Conservation (phyloP, 2,329 filamentous ascomycete genomes). For the Cercospora sp. region DNA sequence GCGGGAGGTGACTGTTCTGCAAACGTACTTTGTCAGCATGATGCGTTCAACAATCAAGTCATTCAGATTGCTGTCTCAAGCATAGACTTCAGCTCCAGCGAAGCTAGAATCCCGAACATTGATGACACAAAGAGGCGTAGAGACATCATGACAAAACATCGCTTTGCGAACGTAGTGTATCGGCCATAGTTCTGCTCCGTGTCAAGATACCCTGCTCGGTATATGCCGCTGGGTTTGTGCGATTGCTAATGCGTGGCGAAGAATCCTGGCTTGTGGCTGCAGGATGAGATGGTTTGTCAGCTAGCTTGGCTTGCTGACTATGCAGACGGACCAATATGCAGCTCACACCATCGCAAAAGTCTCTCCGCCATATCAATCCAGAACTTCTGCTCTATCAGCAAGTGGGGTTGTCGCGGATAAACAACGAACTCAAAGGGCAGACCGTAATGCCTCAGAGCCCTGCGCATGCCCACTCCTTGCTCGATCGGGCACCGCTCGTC, state of each 20-base stretch:
- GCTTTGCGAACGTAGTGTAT: neutral
- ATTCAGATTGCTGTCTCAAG: neutral
- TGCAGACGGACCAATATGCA: slow-evolving; percentile 17
- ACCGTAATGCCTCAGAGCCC: slow-evolving; percentile 33
- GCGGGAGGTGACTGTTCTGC: neutral
- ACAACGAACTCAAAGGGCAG: slow-evolving; percentile 39
- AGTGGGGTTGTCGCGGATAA: slow-evolving; percentile 41
- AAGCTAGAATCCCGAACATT: neutral
- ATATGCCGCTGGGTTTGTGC: neutral
- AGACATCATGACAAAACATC: neutral
- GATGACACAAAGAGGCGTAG: neutral
- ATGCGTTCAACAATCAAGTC: neutral
- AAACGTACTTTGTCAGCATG: neutral
- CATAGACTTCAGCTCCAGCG: neutral
- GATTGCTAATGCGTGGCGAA: neutral
- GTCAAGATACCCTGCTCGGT: neutral
- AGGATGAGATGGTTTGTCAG: slow-evolving; percentile 3
- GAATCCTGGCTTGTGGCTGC: neutral
- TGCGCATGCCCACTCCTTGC: slow-evolving; percentile 39
- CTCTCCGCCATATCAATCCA: slow-evolving; percentile 24
- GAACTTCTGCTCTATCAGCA: slow-evolving; percentile 34
- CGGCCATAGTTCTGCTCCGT: neutral
- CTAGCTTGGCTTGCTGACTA: slow-evolving; percentile 5
- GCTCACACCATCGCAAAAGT: slow-evolving; percentile 23
- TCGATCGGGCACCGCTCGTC: slow-evolving; percentile 39